Percentiles rank a stretch among this genome's conserved stretches.
Conservation (phyloP, 1,284 basidiomycete species). For the Cryptococcus sp. region DNA sequence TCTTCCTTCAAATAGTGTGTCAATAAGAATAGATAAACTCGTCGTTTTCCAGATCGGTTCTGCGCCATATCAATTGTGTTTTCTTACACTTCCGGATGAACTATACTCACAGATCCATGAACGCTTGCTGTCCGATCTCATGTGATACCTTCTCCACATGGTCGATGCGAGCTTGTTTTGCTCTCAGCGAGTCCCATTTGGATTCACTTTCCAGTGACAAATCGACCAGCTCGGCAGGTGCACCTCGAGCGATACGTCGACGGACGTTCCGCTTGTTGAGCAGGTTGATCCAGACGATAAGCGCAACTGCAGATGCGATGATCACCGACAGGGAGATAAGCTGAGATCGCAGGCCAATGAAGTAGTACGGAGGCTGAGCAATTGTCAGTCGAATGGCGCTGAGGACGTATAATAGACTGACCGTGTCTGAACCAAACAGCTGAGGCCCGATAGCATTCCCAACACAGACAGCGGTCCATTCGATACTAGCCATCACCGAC, state of each 20-base stretch:
- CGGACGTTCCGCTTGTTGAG: constrained; percentile 54
- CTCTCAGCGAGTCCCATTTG: constrained; percentile 40
- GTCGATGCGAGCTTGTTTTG: constrained; percentile 22
- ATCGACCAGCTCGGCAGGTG: constrained; percentile 50
- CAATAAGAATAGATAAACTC: too few relatives aligned
- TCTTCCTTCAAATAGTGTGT: too few relatives aligned
- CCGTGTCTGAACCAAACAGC: constrained; percentile 17
- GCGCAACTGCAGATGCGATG: constrained; percentile 20
- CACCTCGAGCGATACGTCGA: constrained; percentile 51
- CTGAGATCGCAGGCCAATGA: constrained; percentile 18
- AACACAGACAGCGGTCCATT: constrained; percentile 29
- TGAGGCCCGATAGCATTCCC: constrained; percentile 43
- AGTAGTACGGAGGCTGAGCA: constrained; percentile 19
- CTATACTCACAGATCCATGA: too few relatives aligned
- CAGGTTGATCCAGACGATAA: constrained; percentile 52
- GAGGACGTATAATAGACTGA: neutral
- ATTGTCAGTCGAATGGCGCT: too few relatives aligned
- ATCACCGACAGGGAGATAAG: constrained; percentile 24
- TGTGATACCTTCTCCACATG: constrained; percentile 18
- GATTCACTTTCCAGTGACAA: constrained; percentile 45
- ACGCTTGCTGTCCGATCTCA: too few relatives aligned
- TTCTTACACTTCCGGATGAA: too few relatives aligned
- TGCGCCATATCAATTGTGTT: too few relatives aligned
- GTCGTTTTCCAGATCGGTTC: too few relatives aligned
- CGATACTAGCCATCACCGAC: constrained; percentile 29